Evolutionary conservation across 805 yeast species (phyloP), one percentile per base, ranked within the genome.

Genomic region (Vanderwaltozyma yarrowii): DNA sequence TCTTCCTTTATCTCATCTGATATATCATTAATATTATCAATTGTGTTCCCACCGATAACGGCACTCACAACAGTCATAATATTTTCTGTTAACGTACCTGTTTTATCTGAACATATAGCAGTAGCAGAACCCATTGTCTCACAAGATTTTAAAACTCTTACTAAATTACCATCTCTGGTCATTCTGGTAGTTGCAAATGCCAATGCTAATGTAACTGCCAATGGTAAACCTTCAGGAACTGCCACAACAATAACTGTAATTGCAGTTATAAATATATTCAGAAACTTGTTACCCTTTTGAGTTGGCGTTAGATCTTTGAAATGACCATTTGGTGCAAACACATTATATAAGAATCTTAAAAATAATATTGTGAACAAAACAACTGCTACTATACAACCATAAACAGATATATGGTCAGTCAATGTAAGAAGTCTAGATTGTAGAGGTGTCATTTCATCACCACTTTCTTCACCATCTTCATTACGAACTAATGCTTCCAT

Each of bases 101-200:
- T 92, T 60, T 92, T 89, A 65, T 92, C 98, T 0, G 96, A 87
- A 61, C 98, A 92, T 36, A 92, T 71, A 4, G 96, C 92, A 12
- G 97, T 92, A 2, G 96, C 98, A 33, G 95, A 86, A 31, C 99
- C 98, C 97, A 92, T 89, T 14, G 96, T 92, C 62, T 92, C 99
- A 71, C 98, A 92, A 33, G 94, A 80, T 53, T 79, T 80, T 47
- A 92, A 68, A 9, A 86, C 94, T 51, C 98, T 77, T n/a, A 92
- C 99, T 52, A 92, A 68, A 58, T 89, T 89, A 45, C 94, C 94
- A 59, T 92, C 96, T 58, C 83, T 82, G 16, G 95, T 87, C 99
- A 92, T 92, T 62, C 97, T 74, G 9, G 96, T 88, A 2, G 98
- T 92, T 2, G 99, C 98, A 67, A 92, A 92, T 0, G 98, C 98